Base-by-base conservation (phyloP, 257 asterid species). In the Jacaranda mimosifolia region DNA sequence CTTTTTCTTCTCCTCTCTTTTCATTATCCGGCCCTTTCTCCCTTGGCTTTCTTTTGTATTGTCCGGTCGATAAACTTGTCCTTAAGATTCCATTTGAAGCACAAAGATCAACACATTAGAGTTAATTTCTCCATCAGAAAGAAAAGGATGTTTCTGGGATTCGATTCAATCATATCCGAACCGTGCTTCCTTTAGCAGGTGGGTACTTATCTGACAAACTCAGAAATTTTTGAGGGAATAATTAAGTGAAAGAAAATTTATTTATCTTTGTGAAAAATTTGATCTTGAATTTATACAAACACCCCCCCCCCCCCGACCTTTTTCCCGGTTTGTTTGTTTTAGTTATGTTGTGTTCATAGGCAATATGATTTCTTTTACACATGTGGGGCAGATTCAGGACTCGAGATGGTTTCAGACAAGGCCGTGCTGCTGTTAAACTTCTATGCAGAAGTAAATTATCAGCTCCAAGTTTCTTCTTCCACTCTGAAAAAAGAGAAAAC, bases 1-100 rank as follows among this genome's bases (percentile, higher is more conserved):
- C 64, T 74, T 70, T 69, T 69, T 79, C 80, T 79, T 79, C 2
- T 15, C 35, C 48, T 18, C 38, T 9, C 56, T 62, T 83, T 70
- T 85, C 87, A 70, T 74, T 83, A 76, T 86, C 87, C n/a, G n/a
- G n/a, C n/a, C 63, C 68, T 69, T 74, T 79, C 73, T 79, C 76
- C 77, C 62, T 81, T 77, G 77, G 76, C 76, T 74, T 63, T 68
- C 81, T 14, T 74, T 49, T 67, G 60, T 78, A 74, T 81, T 77
- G 82, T 85, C 77, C 81, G 78, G 79, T 85, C 62, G 57, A 18
- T 52, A 77, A 26, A 26, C 75, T 76, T 75, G 69, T 75, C 74
- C 83, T 36, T 43, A 14, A 64, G 59, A 69, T 55, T 63, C 67
- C 81, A 73, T 70, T 71, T 68, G 49, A 26, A 59, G 58, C 68